Percentiles rank a stretch among this genome's conserved stretches.
Conservation (phyloP, 768 basidiomycete species). For the Termitomyces titanicus region DNA sequence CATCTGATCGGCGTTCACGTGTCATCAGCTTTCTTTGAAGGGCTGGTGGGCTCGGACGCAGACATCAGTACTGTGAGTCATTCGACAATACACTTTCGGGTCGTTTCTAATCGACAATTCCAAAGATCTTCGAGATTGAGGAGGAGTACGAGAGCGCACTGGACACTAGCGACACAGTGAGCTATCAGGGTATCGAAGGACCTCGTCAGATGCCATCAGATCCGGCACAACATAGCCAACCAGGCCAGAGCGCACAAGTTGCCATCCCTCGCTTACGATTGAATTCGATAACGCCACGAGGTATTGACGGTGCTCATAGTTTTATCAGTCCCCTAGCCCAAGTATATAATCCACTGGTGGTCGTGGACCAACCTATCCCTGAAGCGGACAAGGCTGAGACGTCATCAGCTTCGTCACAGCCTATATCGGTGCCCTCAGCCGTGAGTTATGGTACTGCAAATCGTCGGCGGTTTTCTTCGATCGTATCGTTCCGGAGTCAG, state of each 20-base stretch:
- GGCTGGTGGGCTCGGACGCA: constrained; percentile 63
- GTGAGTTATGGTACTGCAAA: constrained; percentile 44
- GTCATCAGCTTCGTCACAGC: not conserved
- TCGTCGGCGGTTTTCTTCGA: constrained; percentile 38
- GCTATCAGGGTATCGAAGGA: constrained; percentile 13
- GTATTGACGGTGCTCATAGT: constrained; percentile 32
- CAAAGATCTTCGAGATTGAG: constrained; percentile 76
- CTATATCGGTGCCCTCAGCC: constrained; percentile 15
- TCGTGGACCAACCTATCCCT: constrained; percentile 42
- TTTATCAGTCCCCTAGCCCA: constrained; percentile 68
- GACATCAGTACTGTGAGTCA: constrained; percentile 71
- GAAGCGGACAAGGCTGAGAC: constrained; percentile 21
- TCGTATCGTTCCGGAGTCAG: constrained; percentile 22
- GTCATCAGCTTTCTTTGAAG: constrained; percentile 69
- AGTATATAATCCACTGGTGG: constrained; percentile 62
- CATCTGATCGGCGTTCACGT: not conserved
- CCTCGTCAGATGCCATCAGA: constrained; percentile 15
- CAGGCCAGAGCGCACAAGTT: constrained; percentile 9
- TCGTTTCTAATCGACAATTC: not conserved
- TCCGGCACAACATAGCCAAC: not conserved
- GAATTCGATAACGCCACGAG: constrained; percentile 39
- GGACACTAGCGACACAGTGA: constrained; percentile 39
- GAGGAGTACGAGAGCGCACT: constrained; percentile 62
- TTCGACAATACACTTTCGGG: not conserved
- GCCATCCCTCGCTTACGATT: constrained; percentile 34